Evolutionary conservation across 495 filamentous ascomycete species (phyloP), one percentile per base, ranked within the genome.

Genomic region (Xylaria cubensis): DNA sequence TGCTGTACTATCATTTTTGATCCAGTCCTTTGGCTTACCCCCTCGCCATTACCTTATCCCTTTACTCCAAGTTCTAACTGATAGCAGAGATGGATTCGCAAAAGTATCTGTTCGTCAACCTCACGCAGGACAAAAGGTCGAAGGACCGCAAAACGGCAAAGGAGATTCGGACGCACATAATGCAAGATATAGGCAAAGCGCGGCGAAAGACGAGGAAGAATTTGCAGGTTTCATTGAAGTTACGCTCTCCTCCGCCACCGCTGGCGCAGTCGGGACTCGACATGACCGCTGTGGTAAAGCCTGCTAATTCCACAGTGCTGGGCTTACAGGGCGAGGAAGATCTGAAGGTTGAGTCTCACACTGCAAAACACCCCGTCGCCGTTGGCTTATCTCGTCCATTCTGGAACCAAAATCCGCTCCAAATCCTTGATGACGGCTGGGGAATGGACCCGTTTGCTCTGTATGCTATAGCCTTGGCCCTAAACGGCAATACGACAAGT

Each of bases 141-240:
- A 61, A 70, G 68, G 59, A 65, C 62, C 62, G 61, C 46, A 66
- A 59, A 58, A 67, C 34, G 62, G 61, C 70, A 66, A 72, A 66
- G 39, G 70, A 72, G 50, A 66, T 72, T 36, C 70, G 48, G 50
- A 72, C 59, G 50, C 64, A 72, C 48, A 50, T 66, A 48, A 72
- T 72, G 70, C 59, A 67, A 72, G 70, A 59, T 59, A 72, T 72
- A 64, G 70, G 70, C 70, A 72, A 72, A 58, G 50, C 70, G 62
- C 62, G 70, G 50, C 70, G 70, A 56, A 72, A 72, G 70, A 46
- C 58, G 42, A 72, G 62, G 62, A 72, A 59, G 32, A 72, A 72
- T 66, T 36, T 24, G 62, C 34, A 59, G 48, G 21, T 72, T 46
- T 32, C 70, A 48, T n/a, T 72, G 58, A 36, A 66, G 62, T 55